phyloP scores from a whole-genome alignment of 75 land plant species.

The Pinus taeda region DNA sequence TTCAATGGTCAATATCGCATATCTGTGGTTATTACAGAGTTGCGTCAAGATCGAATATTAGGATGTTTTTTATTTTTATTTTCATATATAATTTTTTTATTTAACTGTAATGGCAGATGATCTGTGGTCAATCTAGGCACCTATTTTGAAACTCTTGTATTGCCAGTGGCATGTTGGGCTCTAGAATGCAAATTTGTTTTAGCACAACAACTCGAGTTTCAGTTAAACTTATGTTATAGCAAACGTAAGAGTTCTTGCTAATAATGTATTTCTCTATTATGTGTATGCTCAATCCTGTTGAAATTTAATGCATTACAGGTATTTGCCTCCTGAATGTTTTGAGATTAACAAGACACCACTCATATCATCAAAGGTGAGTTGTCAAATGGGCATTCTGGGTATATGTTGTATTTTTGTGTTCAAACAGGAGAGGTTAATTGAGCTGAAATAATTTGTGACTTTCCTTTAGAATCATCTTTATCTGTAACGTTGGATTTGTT shows the following conservation, averaged over 20 bases:
- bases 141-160: background rate
- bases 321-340: conserved; percentile 98
- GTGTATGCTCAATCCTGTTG: background rate
- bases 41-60: background rate
- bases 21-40: background rate
- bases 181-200: background rate
- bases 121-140: background rate
- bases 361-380: conserved; percentile 90
- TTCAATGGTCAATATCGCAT: too few species aligned
- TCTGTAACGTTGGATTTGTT: background rate
- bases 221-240: background rate
- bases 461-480: background rate
- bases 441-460: background rate
- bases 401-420: background rate
- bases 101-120: background rate
- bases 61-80: too few species aligned
- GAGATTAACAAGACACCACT: conserved; percentile 89
- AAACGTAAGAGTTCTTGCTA: background rate
- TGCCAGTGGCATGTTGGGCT: background rate
- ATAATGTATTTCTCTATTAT: background rate
- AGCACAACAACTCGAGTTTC: background rate
- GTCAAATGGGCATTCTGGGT: background rate
- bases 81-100: background rate
- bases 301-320: conserved; percentile 58
- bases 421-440: background rate